A percentile compares a stretch with the other conserved stretches of the same genome.
Evolutionary conservation across 2,329 filamentous ascomycete species (phyloP).

Genomic region (Penicillium sp.): DNA sequence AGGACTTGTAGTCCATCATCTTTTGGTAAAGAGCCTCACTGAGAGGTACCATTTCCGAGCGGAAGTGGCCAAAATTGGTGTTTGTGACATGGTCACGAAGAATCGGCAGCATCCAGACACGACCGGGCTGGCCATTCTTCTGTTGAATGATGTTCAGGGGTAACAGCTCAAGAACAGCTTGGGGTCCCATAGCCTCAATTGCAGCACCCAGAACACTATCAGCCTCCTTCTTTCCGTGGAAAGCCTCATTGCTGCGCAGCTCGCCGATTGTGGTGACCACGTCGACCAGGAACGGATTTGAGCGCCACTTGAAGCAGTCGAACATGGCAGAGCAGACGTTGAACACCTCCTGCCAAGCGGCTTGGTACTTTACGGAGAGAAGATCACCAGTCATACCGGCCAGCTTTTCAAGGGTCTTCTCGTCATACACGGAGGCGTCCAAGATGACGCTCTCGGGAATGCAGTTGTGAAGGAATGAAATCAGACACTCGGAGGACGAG

Average conservation of each 20-base stretch:
- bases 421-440: slow-evolving; percentile 86
- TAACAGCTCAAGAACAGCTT: slow-evolving; percentile 71
- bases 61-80: slow-evolving; percentile 80
- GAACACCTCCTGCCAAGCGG: slow-evolving; percentile 92
- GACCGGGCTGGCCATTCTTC: slow-evolving; percentile 68
- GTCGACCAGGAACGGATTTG: slow-evolving; percentile 68
- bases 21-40: slow-evolving; percentile 86
- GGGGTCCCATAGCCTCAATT: slow-evolving; percentile 82
- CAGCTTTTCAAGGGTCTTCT: slow-evolving; percentile 79
- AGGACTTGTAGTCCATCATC: slow-evolving; percentile 72
- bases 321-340: slow-evolving; percentile 82
- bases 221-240: slow-evolving; percentile 89
- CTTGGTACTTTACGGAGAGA: slow-evolving; percentile 84
- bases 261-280: slow-evolving; percentile 78
- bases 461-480: slow-evolving; percentile 88
- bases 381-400: slow-evolving; percentile 64
- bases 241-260: slow-evolving; percentile 78
- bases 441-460: slow-evolving; percentile 76
- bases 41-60: slow-evolving; percentile 75
- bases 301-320: slow-evolving; percentile 76
- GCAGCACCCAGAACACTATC: slow-evolving; percentile 85
- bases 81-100: slow-evolving; percentile 86
- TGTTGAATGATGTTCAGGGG: slow-evolving; percentile 80
- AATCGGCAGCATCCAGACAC: slow-evolving; percentile 91
- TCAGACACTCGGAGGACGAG: slow-evolving; percentile 88